phyloP scores from a whole-genome alignment of 1,284 basidiomycete genomes.

The Moesziomyces antarcticus region DNA sequence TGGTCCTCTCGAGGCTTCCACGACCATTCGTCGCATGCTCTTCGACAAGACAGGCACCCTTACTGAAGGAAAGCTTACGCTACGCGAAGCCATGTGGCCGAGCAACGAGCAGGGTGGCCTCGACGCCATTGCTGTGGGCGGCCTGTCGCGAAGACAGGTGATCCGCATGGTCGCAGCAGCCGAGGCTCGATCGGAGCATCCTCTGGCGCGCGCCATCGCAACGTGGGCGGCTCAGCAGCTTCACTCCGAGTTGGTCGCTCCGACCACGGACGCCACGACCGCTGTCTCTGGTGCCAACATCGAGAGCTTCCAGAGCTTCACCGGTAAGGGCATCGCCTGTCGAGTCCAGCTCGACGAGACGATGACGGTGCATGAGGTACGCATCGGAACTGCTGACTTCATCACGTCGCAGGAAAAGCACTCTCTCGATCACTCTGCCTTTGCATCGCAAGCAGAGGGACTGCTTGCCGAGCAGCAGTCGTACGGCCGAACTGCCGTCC shows the following conservation, averaged over 20 bases:
- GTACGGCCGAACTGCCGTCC: slow-evolving; percentile 59
- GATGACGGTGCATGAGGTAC: slow-evolving; percentile 47
- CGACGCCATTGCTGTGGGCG: slow-evolving; percentile 25
- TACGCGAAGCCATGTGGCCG: slow-evolving; percentile 82
- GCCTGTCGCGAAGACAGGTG: slow-evolving; percentile 48
- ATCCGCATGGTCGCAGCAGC: slow-evolving; percentile 79
- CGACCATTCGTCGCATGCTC: slow-evolving; percentile 81
- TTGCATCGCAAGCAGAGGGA: slow-evolving; percentile 11
- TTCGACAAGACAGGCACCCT: slow-evolving; percentile 99
- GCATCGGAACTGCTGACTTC: slow-evolving; percentile 56
- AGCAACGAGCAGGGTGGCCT: slow-evolving; percentile 66
- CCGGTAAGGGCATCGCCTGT: slow-evolving; percentile 83
- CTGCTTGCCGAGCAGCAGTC: slow-evolving; percentile 48
- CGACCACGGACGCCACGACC: not conserved
- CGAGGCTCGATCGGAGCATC: slow-evolving; percentile 93
- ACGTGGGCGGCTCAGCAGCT: slow-evolving; percentile 77
- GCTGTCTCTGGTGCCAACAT: slow-evolving; percentile 70
- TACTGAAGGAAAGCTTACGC: slow-evolving; percentile 83
- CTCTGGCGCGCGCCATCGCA: slow-evolving; percentile 90
- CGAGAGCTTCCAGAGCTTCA: slow-evolving; percentile 80
- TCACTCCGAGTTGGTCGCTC: not conserved
- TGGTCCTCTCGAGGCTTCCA: slow-evolving; percentile 89
- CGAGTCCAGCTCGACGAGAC: slow-evolving; percentile 45
- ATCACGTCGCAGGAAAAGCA: slow-evolving; percentile 19
- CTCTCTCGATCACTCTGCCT: slow-evolving; percentile 13